Evolutionary conservation across 2,329 filamentous ascomycete genomes (phyloP).

Genomic region (Calonectria montana): DNA sequence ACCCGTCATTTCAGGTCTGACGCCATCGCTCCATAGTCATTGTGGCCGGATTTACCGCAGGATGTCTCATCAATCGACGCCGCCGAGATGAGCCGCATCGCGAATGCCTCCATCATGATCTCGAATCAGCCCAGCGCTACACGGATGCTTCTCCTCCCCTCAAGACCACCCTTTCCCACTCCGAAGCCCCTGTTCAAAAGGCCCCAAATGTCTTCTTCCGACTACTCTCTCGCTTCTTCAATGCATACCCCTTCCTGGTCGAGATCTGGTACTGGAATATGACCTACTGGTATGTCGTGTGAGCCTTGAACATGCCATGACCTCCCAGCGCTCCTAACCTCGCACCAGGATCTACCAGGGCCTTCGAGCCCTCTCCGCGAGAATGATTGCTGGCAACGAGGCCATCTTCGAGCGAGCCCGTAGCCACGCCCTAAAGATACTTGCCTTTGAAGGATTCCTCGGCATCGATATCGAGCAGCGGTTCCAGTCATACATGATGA

Average conservation of each 20-base stretch:
- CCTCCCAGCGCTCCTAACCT: neutral
- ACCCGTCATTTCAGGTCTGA: neutral
- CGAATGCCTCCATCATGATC: constrained; percentile 22
- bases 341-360: constrained; percentile 54
- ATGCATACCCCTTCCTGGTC: constrained; percentile 46
- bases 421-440: constrained; percentile 54
- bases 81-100: constrained; percentile 1
- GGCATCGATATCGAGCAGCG: constrained; percentile 53
- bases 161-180: constrained; percentile 30
- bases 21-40: constrained; percentile 28
- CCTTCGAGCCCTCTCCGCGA: constrained; percentile 55
- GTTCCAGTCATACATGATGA: constrained; percentile 54
- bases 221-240: constrained; percentile 45
- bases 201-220: constrained; percentile 38
- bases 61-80: constrained; percentile 41
- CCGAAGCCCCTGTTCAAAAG: constrained; percentile 28
- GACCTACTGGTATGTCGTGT: constrained; percentile 45
- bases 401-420: constrained; percentile 51
- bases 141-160: constrained; percentile 34
- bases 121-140: constrained; percentile 30
- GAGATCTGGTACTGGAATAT: constrained; percentile 53
- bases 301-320: neutral
- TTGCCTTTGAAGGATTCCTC: constrained; percentile 50
- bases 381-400: constrained; percentile 52
- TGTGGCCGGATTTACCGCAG: constrained; percentile 34